Base-by-base conservation (phyloP, 1,284 basidiomycete species). In the Stygiomarasmius scandens region DNA sequence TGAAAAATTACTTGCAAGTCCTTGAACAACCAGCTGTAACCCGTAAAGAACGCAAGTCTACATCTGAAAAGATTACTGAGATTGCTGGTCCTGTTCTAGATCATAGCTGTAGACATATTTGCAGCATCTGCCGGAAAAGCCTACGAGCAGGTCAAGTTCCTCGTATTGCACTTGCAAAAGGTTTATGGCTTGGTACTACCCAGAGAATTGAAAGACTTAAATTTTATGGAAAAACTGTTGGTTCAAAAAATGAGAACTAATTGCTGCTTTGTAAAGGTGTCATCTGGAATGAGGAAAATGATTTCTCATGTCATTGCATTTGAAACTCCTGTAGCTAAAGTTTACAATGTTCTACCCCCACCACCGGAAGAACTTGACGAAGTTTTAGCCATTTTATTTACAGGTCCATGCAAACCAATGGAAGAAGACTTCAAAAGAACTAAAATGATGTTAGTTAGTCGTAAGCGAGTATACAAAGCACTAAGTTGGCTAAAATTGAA, bases 131-230 rank as follows among this genome's bases (percentile, higher is more conserved):
- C 55, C 16, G 50, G 9, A 20, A 16, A 20, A 10, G 19, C 41
- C 4, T 74, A 1, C 20, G 51, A 9, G 61, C 64, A 19, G 60
- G 63, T 3, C 61, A 58, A 46, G 53, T 71, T 19, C 73, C 74
- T 8, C 46, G 45, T 16, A 22, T 55, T 47, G 61, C 73, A 12
- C 53, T 78, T 3, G 71, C 70, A 0, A 74, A 72, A 60, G 70
- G 71, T 2, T 50, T 76, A 1, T 78, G 76, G 76, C 19, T 77
- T 1, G 75, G 76, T 16, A 56, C 68, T 8, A 0, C 75, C 74
- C 0, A 2, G 49, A 23, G 57, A 66, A n/a, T 52, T 77, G 0
- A 23, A 63, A 49, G 46, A 58, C 16, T 56, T 78, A 19, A 65
- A 54, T 2, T 74, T 66, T 56, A 62, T 66, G 8, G 74, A 78